These are phyloP conservation scores for Spizellomyces sp. DNA, from an alignment of 192 early-diverging fungal species.

Conservation along the genomic window DNA sequence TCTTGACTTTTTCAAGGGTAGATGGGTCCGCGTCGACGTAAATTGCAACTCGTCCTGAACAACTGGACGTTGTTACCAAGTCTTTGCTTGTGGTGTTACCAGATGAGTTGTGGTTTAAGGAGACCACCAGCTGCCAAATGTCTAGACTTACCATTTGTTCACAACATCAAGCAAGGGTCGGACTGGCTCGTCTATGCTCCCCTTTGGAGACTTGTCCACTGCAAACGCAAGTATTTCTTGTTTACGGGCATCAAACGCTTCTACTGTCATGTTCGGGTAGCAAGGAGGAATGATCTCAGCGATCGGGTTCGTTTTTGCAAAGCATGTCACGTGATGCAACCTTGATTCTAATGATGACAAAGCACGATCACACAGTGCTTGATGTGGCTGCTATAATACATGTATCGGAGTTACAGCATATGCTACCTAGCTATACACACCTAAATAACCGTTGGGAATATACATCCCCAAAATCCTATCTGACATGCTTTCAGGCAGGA, in stretches of 20 bases:
- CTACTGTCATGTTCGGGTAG: neutral
- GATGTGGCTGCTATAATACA: too few species aligned
- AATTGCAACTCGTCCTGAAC: slow-evolving; percentile 11
- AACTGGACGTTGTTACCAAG: slow-evolving; percentile 12
- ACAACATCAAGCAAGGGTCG: slow-evolving; percentile 4
- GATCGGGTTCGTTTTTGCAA: too few species aligned
- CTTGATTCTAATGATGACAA: too few species aligned
- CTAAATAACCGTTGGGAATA: too few species aligned
- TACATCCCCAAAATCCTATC: too few species aligned
- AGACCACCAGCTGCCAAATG: too few species aligned
- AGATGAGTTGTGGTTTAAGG: too few species aligned
- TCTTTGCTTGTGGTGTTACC: neutral
- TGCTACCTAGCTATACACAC: too few species aligned
- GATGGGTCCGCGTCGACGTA: slow-evolving; percentile 11
- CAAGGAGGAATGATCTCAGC: neutral
- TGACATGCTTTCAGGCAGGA: too few species aligned
- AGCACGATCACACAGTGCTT: too few species aligned
- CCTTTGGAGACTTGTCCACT: slow-evolving; percentile 16
- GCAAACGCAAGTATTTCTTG: slow-evolving; percentile 1
- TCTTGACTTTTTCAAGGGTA: slow-evolving; percentile 11
- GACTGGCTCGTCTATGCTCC: slow-evolving; percentile 7
- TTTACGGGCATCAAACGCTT: neutral
- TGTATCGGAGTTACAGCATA: too few species aligned
- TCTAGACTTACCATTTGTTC: slow-evolving; percentile 1
- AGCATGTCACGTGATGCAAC: too few species aligned